Conservation (phyloP, 2,329 filamentous ascomycete genomes). For the Trichoderma sp. region DNA sequence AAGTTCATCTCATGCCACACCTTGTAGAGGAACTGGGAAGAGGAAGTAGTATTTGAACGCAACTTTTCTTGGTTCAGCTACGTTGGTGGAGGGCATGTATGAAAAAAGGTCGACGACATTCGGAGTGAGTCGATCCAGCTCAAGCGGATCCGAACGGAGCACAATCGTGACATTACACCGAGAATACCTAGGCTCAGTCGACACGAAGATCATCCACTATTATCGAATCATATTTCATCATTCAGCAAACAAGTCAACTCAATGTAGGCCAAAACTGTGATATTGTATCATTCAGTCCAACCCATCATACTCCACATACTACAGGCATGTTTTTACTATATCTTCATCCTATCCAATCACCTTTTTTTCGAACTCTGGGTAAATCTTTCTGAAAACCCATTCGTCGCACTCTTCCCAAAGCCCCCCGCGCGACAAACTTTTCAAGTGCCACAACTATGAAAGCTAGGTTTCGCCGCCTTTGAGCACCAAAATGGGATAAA, state of each 20-base stretch:
- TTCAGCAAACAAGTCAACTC: neutral
- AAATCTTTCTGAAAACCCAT: neutral
- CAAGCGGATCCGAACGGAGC: too few species aligned
- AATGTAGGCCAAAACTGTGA: neutral
- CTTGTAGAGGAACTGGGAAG: too few species aligned
- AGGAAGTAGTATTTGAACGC: too few species aligned
- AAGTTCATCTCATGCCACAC: too few species aligned
- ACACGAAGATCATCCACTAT: too few species aligned
- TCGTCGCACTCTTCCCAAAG: neutral
- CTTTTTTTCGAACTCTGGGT: neutral
- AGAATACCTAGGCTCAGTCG: too few species aligned
- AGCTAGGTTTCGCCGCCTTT: neutral
- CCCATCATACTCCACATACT: neutral
- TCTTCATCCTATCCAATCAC: neutral
- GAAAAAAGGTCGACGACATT: too few species aligned
- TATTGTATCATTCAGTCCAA: neutral
- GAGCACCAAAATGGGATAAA: slow-evolving; percentile 8
- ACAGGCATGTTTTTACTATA: neutral
- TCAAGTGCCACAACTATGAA: neutral
- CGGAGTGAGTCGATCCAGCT: too few species aligned
- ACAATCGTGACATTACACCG: too few species aligned
- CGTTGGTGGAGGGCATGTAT: too few species aligned
- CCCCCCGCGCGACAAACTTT: neutral
- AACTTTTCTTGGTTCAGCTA: too few species aligned
- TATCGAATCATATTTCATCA: neutral